Percentiles rank a stretch among this genome's conserved stretches.
These are phyloP conservation scores for Xanthoparmelia taractica DNA, from an alignment of 495 filamentous ascomycete genomes.

Conservation along the genomic window DNA sequence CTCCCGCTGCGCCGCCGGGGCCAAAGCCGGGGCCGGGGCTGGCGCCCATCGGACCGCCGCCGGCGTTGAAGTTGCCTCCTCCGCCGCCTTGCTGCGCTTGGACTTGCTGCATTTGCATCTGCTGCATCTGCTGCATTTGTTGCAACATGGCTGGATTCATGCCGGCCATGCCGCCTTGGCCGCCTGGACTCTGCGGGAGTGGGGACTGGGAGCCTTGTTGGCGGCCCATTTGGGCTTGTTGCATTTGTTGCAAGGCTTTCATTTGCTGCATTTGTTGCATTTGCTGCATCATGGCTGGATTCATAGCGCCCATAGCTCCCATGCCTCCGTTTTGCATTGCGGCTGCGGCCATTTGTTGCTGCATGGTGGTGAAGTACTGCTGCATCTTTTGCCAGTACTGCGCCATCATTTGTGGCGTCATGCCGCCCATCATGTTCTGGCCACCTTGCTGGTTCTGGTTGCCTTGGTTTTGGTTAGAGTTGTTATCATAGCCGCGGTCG, in stretches of 20 bases:
- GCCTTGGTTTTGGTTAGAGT: conserved; percentile 38
- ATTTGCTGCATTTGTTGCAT: conserved; percentile 69
- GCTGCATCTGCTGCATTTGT: conserved; percentile 73
- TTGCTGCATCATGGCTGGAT: conserved; percentile 79
- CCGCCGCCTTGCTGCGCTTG: conserved; percentile 20
- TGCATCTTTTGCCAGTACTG: conserved; percentile 98
- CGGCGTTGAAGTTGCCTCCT: conserved; percentile 14
- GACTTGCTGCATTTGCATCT: conserved; percentile 33
- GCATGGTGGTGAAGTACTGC: conserved; percentile 90
- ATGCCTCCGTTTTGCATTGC: conserved; percentile 37
- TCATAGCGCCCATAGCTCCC: conserved; percentile 58
- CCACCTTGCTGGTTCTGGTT: conserved; percentile 42
- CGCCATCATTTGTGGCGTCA: conserved; percentile 95
- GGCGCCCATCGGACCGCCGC: conserved; percentile 21
- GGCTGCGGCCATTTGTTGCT: conserved; percentile 57
- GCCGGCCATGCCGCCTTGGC: conserved; percentile 44
- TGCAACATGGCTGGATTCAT: conserved; percentile 85
- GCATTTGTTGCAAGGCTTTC: conserved; percentile 48
- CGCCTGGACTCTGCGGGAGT: conserved; percentile 19
- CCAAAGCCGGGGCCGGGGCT: conserved; percentile 19
- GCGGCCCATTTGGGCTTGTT: conserved; percentile 35
- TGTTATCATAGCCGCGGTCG: conserved; percentile 41
- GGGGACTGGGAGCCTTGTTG: conserved; percentile 27
- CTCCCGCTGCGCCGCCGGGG: conserved; percentile 15
- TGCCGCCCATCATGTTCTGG: conserved; percentile 41